Evolutionary conservation across 2,329 filamentous ascomycete genomes (phyloP), one percentile per base, ranked within the genome.

Genomic region (Apiospora sp.): DNA sequence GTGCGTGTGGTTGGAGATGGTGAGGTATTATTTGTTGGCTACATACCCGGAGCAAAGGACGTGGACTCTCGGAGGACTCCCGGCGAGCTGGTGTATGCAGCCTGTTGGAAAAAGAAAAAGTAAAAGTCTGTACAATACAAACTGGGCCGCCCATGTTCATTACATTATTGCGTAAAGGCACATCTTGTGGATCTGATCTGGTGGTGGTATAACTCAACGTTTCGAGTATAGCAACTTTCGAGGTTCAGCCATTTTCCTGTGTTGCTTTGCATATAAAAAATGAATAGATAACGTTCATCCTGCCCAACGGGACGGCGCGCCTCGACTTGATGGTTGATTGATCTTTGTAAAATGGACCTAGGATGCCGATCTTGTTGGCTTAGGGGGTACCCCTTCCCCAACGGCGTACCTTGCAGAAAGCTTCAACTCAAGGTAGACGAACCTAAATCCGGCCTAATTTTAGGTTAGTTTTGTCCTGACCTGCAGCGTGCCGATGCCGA

Each of bases 211-310:
- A 64, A 34, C 58, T 64, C 34, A 22, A n/a, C n/a, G 58, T 64
- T 41, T 64, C 34, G 58, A 41, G 58, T 64, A n/a, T 64, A 64
- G 58, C 34, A 19, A 41, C 30, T 69, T 27, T 30, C 14, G 27
- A 68, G 34, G 49, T 70, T 49, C 54, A 64, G 49, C 54, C 70
- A 71, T 70, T 5, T 54, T 68, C 19, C 61, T 27, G 67, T 48
- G 27, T 68, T 67, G 69, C 44, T 72, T 37, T 72, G 51, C 67
- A 68, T 34, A 58, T 22, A 61, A n/a, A 61, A 49, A 70, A 58
- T 71, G 70, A 73, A 72, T 73, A 73, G 72, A 73, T 70, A 71
- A 70, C 43, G 3, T 54, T 71, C 34, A 69, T 71, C 44, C 69
- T 71, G 69, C 69, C 41, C 46, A 68, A 68, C 41, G 43, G 67